Conservation (phyloP, 139 green algal species). For the Dunaliella primolecta region DNA sequence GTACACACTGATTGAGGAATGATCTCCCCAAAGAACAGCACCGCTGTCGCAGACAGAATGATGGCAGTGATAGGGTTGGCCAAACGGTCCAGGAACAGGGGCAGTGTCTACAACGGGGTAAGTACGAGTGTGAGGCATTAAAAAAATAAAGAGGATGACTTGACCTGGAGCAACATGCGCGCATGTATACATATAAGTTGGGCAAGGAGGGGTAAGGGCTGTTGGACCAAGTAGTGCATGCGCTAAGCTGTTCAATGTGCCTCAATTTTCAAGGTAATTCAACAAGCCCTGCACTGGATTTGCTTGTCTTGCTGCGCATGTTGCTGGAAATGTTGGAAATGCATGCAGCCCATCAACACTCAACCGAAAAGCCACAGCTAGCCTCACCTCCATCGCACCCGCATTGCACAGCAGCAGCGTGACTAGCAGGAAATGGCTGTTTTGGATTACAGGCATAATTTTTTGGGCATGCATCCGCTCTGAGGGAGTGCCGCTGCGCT, state of each 20-base stretch:
- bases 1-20: slow-evolving; percentile 82
- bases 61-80: slow-evolving; percentile 65
- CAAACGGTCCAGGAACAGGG: slow-evolving; percentile 73
- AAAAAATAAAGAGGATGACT: too few species aligned
- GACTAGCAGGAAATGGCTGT: slow-evolving; percentile 56
- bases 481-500: slow-evolving; percentile 25
- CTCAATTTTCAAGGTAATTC: too few species aligned
- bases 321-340: too few species aligned
- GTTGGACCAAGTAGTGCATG: not conserved
- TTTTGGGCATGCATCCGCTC: slow-evolving; percentile 40
- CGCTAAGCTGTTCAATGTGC: too few species aligned
- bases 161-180: too few species aligned
- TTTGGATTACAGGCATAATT: slow-evolving; percentile 45
- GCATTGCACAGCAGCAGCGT: slow-evolving; percentile 75
- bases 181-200: not conserved
- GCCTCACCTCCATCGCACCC: not conserved
- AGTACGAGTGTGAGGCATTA: too few species aligned
- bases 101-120: slow-evolving; percentile 58
- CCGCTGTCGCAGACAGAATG: slow-evolving; percentile 45
- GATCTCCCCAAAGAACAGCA: slow-evolving; percentile 87
- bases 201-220: not conserved
- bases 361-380: too few species aligned
- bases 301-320: too few species aligned
- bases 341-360: too few species aligned
- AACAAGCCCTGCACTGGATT: too few species aligned